Evolutionary conservation across 495 filamentous ascomycete species (phyloP), one percentile per base, ranked within the genome.

Genomic region (Hypoxylon subgilvum): DNA sequence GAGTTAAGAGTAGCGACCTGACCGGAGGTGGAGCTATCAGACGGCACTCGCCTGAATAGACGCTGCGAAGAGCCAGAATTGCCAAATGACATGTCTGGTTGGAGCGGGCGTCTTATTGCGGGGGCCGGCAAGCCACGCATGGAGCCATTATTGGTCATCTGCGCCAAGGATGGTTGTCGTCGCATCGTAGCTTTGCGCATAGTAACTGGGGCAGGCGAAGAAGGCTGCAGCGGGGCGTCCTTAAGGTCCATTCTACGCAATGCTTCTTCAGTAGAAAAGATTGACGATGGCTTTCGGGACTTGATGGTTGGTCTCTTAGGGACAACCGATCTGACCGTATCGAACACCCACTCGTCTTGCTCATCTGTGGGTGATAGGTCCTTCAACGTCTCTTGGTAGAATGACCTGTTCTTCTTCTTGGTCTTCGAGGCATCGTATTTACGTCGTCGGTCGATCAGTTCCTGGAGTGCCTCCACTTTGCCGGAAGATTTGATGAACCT

Each of bases 311-410:
- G 70, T 55, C 70, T 79, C 36, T 67, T 72, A 19, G 67, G 71
- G 36, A 56, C 64, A 5, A 79, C 72, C 2, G 79, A 87, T 69
- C 89, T 93, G 62, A 99, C 84, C 0, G 94, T 99, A 65, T 97
- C 94, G 67, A 99, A 99, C n/a, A 97, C 87, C 94, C 94, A 99
- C 45, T 90, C 90, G 62, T 96, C 92, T 13, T 87, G 79, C 14
- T 92, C 87, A 14, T 83, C 78, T 67, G 79, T 86, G 49, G 77
- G 80, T 44, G 79, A 85, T 67, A 89, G 78, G n/a, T 85, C 87
- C 61, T 88, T 86, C 75, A 95, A 76, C 18, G 90, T 95, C 77
- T 96, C 92, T 57, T 95, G 91, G 71, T 97, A 97, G 67, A 89
- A 92, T 85, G n/a, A 84, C 74, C 63, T 88, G 85, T 39, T 77